Evolutionary conservation across 2,329 filamentous ascomycete species (phyloP).

Genomic region (Septoria petroselini): DNA sequence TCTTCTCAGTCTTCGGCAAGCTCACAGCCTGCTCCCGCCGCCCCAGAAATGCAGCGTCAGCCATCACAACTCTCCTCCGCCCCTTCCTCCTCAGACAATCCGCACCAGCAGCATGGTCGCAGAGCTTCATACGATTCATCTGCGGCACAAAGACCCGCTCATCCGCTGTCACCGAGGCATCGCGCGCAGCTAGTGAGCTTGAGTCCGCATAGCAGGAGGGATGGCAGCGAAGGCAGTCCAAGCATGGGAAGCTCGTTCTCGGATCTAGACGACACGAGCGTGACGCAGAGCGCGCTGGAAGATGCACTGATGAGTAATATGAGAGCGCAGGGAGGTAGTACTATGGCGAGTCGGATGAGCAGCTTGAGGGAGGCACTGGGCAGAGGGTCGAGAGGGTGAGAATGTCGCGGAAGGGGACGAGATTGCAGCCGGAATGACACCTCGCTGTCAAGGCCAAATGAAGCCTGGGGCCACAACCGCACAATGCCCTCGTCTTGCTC

Average conservation of each 20-base stretch:
- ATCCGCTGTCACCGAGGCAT: slow-evolving; percentile 51
- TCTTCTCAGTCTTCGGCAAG: slow-evolving; percentile 22
- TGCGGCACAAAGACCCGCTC: slow-evolving; percentile 21
- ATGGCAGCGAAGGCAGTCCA: slow-evolving; percentile 69
- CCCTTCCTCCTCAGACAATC: slow-evolving; percentile 1
- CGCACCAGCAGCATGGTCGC: not conserved
- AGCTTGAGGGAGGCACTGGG: slow-evolving; percentile 40
- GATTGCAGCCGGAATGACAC: no score
- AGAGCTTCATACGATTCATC: slow-evolving; percentile 15
- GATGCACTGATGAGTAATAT: slow-evolving; percentile 73
- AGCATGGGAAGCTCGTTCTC: slow-evolving; percentile 85
- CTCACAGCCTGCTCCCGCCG: slow-evolving; percentile 49
- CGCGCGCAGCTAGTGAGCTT: slow-evolving; percentile 57
- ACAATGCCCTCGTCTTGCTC: no score
- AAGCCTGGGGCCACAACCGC: no score
- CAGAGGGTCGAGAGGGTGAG: slow-evolving; percentile 11
- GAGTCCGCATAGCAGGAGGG: slow-evolving; percentile 54
- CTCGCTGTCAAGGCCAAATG: no score
- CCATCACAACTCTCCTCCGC: slow-evolving; percentile 5
- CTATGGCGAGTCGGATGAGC: slow-evolving; percentile 56
- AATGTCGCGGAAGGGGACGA: no score
- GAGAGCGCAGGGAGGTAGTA: slow-evolving; percentile 48
- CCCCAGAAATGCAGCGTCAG: slow-evolving; percentile 18
- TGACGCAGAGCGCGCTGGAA: slow-evolving; percentile 76
- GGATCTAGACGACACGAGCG: slow-evolving; percentile 77